These are phyloP conservation scores for Takashimella tepidaria DNA, from an alignment of 1,284 basidiomycete species.

Conservation along the genomic window DNA sequence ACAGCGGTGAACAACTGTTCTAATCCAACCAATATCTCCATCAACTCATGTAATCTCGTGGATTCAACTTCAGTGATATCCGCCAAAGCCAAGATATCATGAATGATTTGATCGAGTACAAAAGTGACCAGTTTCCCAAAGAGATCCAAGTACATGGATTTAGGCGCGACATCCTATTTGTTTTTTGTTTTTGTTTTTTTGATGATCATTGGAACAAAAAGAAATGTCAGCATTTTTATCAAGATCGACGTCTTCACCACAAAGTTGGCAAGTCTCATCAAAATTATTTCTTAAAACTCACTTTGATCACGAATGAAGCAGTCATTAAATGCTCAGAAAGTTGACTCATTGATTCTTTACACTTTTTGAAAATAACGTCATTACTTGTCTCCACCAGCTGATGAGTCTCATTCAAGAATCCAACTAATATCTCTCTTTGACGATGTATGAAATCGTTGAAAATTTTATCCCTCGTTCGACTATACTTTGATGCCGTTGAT, in stretches of 20 bases:
- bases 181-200: too few species aligned
- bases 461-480: background rate
- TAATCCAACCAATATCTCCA: constrained; percentile 68
- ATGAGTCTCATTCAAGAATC: constrained; percentile 57
- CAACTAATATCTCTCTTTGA: constrained; percentile 14
- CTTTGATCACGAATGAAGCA: constrained; percentile 68
- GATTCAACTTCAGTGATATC: constrained; percentile 93
- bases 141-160: constrained; percentile 61
- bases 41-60: constrained; percentile 71
- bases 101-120: constrained; percentile 63
- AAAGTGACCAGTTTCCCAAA: constrained; percentile 72
- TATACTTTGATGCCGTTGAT: background rate
- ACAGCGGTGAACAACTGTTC: constrained; percentile 63
- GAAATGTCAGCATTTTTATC: constrained; percentile 69
- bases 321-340: constrained; percentile 63
- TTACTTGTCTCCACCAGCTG: constrained; percentile 69
- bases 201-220: background rate
- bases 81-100: constrained; percentile 68
- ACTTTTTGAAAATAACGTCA: constrained; percentile 70
- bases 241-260: constrained; percentile 62
- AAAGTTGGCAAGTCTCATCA: constrained; percentile 61
- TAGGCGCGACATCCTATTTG: constrained; percentile 50
- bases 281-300: constrained; percentile 50
- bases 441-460: background rate
- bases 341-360: constrained; percentile 65